Evolutionary conservation across 2,329 filamentous ascomycete species (phyloP).

Genomic region (Aspergillus luchuensis): DNA sequence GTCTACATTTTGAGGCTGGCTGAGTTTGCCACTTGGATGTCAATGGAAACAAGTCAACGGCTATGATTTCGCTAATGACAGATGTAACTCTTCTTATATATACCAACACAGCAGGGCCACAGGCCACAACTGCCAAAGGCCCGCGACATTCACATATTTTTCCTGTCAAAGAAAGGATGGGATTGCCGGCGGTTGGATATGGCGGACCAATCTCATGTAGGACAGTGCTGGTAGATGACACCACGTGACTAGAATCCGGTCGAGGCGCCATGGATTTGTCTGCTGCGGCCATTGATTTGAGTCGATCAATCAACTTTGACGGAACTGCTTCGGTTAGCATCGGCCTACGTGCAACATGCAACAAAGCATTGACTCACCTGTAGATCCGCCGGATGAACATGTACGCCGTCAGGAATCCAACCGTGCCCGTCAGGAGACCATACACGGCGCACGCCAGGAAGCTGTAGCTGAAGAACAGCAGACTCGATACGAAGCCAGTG

Average conservation of each 20-base stretch:
- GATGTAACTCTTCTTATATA: constrained; percentile 2
- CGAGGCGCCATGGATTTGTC: too few relatives aligned
- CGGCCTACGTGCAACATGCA: neutral
- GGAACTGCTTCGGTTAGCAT: constrained; percentile 26
- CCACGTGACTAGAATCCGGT: too few relatives aligned
- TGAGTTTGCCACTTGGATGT: neutral
- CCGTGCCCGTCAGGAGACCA: constrained; percentile 76
- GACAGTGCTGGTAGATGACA: too few relatives aligned
- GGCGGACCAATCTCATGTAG: too few relatives aligned
- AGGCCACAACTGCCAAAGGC: neutral
- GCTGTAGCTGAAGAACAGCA: constrained; percentile 85
- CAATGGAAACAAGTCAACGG: neutral
- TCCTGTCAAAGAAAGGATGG: neutral
- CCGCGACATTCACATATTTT: neutral
- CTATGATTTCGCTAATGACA: constrained; percentile 8
- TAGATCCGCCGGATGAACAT: constrained; percentile 83
- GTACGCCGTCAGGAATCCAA: constrained; percentile 83
- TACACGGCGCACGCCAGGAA: constrained; percentile 80
- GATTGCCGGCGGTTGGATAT: too few relatives aligned
- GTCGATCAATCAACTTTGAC: constrained; percentile 37
- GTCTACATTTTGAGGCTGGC: neutral
- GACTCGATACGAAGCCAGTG: constrained; percentile 72
- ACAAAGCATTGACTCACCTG: constrained; percentile 55
- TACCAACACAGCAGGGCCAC: constrained; percentile 1
- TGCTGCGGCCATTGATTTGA: neutral